Percentiles rank a stretch among this genome's conserved stretches.
phyloP scores from a whole-genome alignment of 257 asterid genomes.

The Salvia rosmarinus region DNA sequence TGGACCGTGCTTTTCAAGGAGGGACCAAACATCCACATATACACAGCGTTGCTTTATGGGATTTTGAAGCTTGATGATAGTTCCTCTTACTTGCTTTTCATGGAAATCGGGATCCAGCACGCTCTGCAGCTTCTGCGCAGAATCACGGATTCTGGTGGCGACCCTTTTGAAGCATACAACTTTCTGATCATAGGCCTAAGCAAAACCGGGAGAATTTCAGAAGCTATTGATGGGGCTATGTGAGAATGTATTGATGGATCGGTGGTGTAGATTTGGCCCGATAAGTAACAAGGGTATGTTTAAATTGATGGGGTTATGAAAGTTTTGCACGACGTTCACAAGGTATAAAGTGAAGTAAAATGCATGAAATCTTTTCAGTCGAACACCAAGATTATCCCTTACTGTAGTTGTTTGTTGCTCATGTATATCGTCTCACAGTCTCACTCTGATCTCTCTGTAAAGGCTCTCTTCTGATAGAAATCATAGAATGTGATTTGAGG shows the following conservation, averaged over 20 bases:
- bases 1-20: constrained; percentile 35
- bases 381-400: constrained; percentile 56
- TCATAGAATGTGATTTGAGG: no score
- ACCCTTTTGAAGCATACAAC: constrained; percentile 34
- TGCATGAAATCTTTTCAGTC: constrained; percentile 55
- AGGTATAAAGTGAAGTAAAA: no score
- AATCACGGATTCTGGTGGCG: constrained; percentile 32
- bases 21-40: constrained; percentile 34
- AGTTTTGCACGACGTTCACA: no score
- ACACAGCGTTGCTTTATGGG: constrained; percentile 38
- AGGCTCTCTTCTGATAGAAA: no score
- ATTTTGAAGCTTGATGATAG: constrained; percentile 13
- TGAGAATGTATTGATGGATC: no score
- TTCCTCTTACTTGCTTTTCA: constrained; percentile 26
- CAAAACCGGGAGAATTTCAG: constrained; percentile 37
- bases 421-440: no score
- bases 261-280: no score
- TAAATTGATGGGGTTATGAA: no score
- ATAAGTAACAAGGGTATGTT: no score
- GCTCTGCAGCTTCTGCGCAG: constrained; percentile 32
- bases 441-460: no score
- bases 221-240: constrained; percentile 26
- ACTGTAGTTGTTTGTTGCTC: no score
- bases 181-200: constrained; percentile 41
- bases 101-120: constrained; percentile 34